These are phyloP conservation scores for Cynara cardunculus DNA, from an alignment of 129 eudicot species.

Conservation along the genomic window DNA sequence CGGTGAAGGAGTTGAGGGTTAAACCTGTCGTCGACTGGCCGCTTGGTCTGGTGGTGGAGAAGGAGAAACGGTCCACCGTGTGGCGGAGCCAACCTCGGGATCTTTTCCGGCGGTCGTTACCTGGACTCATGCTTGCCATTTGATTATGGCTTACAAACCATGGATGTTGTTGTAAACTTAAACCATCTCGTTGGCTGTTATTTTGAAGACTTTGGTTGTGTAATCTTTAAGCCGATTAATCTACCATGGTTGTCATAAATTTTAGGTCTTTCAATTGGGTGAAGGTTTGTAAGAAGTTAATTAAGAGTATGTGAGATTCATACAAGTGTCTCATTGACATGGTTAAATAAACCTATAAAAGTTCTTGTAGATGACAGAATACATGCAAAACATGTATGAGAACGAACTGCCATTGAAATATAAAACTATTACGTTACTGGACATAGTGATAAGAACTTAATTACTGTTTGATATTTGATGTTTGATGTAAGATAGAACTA, in stretches of 20 bases:
- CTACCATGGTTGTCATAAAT: neutral
- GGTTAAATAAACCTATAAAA: neutral
- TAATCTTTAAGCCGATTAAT: neutral
- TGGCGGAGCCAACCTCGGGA: conserved; percentile 77
- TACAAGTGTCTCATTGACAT: neutral
- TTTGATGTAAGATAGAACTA: no score
- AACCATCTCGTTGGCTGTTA: neutral
- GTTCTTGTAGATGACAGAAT: neutral
- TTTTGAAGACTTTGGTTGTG: neutral
- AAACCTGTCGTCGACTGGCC: conserved; percentile 10
- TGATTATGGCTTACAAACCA: conserved; percentile 17
- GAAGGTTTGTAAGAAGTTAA: neutral
- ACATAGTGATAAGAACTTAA: no score
- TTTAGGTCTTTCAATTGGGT: neutral
- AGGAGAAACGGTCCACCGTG: conserved; percentile 34
- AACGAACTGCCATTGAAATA: neutral
- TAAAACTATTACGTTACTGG: no score
- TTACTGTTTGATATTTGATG: neutral
- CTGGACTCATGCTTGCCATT: conserved; percentile 76
- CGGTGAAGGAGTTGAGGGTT: conserved; percentile 53
- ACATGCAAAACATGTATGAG: neutral
- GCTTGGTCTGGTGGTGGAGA: conserved; percentile 15
- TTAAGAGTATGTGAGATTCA: neutral
- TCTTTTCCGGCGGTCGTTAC: conserved; percentile 56
- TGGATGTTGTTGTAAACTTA: no score